phyloP scores from a whole-genome alignment of 2,329 filamentous ascomycete species.

The Plenodomus tracheiphilus region DNA sequence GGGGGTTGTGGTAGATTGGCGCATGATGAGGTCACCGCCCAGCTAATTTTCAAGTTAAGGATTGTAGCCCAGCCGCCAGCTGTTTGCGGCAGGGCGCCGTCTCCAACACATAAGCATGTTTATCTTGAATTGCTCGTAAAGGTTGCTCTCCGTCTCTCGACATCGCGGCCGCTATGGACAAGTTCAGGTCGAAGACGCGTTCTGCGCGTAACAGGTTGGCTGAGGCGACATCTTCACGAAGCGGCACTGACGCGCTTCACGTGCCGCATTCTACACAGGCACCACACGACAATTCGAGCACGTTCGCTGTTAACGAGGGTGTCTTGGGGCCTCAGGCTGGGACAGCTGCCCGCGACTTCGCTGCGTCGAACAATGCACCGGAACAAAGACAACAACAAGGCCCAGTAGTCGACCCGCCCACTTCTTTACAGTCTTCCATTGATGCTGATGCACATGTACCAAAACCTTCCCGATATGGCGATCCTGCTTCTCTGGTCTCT shows the following conservation, averaged over 20 bases:
- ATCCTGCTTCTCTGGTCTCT: conserved; percentile 18
- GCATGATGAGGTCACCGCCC: conserved; percentile 26
- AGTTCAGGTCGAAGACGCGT: conserved; percentile 37
- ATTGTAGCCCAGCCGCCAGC: conserved; percentile 16
- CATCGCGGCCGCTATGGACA: conserved; percentile 33
- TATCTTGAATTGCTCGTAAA: conserved; percentile 14
- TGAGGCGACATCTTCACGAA: conserved; percentile 30
- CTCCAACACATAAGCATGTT: conserved; percentile 25
- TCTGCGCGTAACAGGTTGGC: conserved; percentile 40
- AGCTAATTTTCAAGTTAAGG: conserved; percentile 24
- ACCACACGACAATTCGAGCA: conserved; percentile 38
- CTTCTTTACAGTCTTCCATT: conserved; percentile 41
- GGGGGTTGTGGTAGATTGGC: conserved; percentile 18
- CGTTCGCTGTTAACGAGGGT: conserved; percentile 38
- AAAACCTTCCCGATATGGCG: conserved; percentile 24
- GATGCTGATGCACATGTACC: conserved; percentile 39
- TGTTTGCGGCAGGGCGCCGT: conserved; percentile 14
- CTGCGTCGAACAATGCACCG: conserved; percentile 8
- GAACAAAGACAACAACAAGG: conserved; percentile 19
- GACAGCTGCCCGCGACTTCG: conserved; percentile 41
- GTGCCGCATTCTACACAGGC: conserved; percentile 33
- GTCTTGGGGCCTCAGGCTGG: conserved; percentile 30
- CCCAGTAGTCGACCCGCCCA: conserved; percentile 35
- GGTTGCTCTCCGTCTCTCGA: conserved; percentile 8
- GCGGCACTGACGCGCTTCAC: conserved; percentile 30